phyloP scores from a whole-genome alignment of 2,329 filamentous ascomycete genomes.

The Shiraia bambusicola region DNA sequence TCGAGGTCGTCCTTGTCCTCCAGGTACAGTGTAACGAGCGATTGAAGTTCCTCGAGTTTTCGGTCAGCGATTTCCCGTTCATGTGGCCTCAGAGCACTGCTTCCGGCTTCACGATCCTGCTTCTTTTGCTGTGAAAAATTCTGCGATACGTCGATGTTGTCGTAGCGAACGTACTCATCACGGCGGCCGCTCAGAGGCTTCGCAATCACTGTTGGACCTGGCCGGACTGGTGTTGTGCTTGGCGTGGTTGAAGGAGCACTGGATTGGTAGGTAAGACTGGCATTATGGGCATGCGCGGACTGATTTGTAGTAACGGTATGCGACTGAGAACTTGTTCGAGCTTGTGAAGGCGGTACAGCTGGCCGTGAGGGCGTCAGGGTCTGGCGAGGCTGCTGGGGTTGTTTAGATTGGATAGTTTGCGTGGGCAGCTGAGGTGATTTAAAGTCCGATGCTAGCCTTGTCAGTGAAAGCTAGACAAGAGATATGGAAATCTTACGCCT shows the following conservation, averaged over 20 bases:
- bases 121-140: constrained; percentile 54
- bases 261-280: constrained; percentile 14
- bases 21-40: constrained; percentile 71
- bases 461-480: constrained; percentile 11
- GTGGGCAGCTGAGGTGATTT: constrained; percentile 8
- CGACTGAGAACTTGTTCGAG: constrained; percentile 9
- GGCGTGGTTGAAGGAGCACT: constrained; percentile 15
- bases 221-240: constrained; percentile 19
- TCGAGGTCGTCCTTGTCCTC: constrained; percentile 72
- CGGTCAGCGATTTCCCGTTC: constrained; percentile 79
- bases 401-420: too few relatives aligned
- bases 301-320: constrained; percentile 14
- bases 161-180: constrained; percentile 45
- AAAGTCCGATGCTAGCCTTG: constrained; percentile 17
- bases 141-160: constrained; percentile 38
- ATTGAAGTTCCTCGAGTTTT: constrained; percentile 69
- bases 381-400: constrained; percentile 5
- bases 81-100: constrained; percentile 66
- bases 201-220: constrained; percentile 51
- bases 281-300: constrained; percentile 16
- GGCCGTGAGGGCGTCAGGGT: constrained; percentile 11
- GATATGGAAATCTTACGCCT: constrained; percentile 24
- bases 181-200: constrained; percentile 47
- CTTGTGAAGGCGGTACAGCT: constrained; percentile 12
- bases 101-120: constrained; percentile 53